Conservation (phyloP, 2,329 filamentous ascomycete genomes). For the Talaromyces sp. region DNA sequence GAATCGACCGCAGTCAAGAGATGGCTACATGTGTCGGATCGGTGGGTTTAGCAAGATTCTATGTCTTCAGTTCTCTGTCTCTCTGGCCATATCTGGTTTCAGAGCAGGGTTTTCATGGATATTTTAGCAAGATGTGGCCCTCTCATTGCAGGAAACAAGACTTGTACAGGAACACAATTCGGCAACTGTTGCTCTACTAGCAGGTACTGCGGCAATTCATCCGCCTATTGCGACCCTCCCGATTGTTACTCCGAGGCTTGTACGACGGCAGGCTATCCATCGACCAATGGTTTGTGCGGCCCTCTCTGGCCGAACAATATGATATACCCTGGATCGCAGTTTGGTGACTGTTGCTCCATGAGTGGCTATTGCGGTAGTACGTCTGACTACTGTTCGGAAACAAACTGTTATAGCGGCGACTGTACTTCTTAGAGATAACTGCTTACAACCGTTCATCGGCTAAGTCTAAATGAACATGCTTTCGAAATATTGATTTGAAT, state of each 20-base stretch:
- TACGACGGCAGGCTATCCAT: background rate
- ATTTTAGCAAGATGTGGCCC: constrained; percentile 21
- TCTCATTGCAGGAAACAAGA: constrained; percentile 28
- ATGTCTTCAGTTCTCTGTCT: too few species aligned
- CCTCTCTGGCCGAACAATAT: background rate
- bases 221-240: constrained; percentile 23
- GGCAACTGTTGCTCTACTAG: constrained; percentile 25
- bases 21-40: too few species aligned
- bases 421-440: background rate
- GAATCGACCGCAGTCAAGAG: too few species aligned
- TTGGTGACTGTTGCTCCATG: background rate
- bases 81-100: too few species aligned
- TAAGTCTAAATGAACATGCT: background rate
- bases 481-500: background rate
- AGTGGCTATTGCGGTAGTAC: background rate
- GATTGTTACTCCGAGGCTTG: constrained; percentile 27
- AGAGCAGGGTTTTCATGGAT: too few species aligned
- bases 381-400: background rate
- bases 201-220: constrained; percentile 26
- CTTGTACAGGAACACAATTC: constrained; percentile 29
- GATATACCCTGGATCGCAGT: background rate
- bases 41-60: too few species aligned
- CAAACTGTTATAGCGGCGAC: background rate
- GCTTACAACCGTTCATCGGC: background rate
- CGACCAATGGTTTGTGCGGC: constrained; percentile 4